Percentiles rank a stretch among this genome's conserved stretches.
phyloP scores from a whole-genome alignment of 2,329 filamentous ascomycete genomes.

The Alternaria arborescens region DNA sequence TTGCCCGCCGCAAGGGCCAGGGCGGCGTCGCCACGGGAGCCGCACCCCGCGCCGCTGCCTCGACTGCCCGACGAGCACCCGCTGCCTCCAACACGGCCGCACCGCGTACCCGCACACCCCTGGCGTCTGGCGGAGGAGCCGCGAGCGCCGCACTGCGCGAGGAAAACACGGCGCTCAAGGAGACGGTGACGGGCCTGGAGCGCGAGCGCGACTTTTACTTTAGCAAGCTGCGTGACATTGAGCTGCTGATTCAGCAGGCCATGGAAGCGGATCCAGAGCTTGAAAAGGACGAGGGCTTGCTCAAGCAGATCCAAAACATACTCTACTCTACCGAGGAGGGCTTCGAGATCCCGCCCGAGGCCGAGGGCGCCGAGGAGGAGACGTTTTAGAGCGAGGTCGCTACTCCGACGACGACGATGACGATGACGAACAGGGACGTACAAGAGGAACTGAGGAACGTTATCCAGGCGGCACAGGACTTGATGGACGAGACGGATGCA shows the following conservation, averaged over 20 bases:
- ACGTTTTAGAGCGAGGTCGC: conserved; percentile 36
- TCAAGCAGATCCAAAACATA: conserved; percentile 96
- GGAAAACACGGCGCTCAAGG: conserved; percentile 89
- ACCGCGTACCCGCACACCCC: conserved; percentile 53
- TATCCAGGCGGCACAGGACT: conserved; percentile 11
- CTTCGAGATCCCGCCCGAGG: conserved; percentile 88
- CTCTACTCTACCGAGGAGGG: conserved; percentile 90
- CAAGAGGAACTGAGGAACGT: conserved; percentile 4
- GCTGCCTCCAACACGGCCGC: conserved; percentile 52
- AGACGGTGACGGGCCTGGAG: conserved; percentile 93
- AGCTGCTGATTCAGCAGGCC: conserved; percentile 90
- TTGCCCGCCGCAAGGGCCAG: conserved; percentile 81
- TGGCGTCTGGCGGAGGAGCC: conserved; percentile 61
- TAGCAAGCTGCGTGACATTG: conserved; percentile 96
- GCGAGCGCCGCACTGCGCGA: conserved; percentile 77
- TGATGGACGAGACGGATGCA: conserved; percentile 6
- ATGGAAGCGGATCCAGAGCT: conserved; percentile 92
- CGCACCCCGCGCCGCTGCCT: conserved; percentile 61
- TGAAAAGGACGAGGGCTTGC: conserved; percentile 90
- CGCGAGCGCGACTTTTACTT: conserved; percentile 99
- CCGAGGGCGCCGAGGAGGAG: conserved; percentile 79
- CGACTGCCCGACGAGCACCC: conserved; percentile 54
- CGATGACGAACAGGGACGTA: neutral
- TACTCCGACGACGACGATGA: neutral
- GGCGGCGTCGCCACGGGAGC: conserved; percentile 62